phyloP scores from a whole-genome alignment of 371 early-diverging fungal genomes.

The Nematocida ironsii region DNA sequence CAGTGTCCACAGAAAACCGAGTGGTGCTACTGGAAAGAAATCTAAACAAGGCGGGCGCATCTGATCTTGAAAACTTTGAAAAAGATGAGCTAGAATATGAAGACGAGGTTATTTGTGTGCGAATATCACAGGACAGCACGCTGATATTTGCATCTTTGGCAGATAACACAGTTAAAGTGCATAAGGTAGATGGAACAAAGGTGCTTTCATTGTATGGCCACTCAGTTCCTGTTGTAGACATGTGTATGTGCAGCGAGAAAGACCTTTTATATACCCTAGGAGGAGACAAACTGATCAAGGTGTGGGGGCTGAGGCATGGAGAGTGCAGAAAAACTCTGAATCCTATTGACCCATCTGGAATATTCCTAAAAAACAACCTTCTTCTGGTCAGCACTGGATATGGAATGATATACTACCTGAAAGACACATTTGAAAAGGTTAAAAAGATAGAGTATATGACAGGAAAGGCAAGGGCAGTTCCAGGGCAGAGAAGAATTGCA shows the following conservation, averaged over 20 bases:
- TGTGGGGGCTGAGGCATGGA: conserved; percentile 70
- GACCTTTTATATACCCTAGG: conserved; percentile 63
- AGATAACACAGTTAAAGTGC: conserved; percentile 64
- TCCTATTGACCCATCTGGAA: conserved; percentile 53
- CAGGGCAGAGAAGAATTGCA: conserved; percentile 23
- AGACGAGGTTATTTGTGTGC: conserved; percentile 48
- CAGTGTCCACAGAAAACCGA: background rate
- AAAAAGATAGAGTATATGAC: conserved; percentile 33
- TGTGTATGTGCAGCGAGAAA: conserved; percentile 57
- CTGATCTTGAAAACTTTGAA: background rate
- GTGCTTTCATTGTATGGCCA: conserved; percentile 67
- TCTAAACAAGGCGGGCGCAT: background rate
- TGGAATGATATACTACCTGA: conserved; percentile 48
- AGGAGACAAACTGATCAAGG: conserved; percentile 68
- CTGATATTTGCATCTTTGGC: conserved; percentile 47
- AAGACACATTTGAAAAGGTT: conserved; percentile 32
- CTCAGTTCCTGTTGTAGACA: conserved; percentile 66
- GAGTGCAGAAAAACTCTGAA: conserved; percentile 69
- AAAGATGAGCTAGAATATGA: conserved; percentile 44
- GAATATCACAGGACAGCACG: conserved; percentile 49
- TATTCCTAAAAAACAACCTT: conserved; percentile 26
- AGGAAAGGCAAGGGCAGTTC: conserved; percentile 28
- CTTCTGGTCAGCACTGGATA: conserved; percentile 32
- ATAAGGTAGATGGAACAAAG: conserved; percentile 54
- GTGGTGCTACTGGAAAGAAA: conserved; percentile 15